Evolutionary conservation across 257 asterid species (phyloP).

Genomic region (Cinchona pubescens): DNA sequence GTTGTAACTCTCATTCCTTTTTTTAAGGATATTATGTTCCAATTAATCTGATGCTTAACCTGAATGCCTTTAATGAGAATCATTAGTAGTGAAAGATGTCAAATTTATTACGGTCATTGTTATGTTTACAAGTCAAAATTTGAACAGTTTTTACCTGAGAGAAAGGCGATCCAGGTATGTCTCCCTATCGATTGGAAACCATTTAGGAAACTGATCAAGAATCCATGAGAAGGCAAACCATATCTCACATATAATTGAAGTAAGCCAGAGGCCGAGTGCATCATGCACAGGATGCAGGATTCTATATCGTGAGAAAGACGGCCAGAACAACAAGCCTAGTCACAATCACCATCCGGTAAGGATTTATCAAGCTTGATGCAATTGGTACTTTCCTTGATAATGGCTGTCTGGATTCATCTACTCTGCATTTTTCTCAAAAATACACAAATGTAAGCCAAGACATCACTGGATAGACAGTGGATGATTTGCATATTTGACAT

Average conservation of each 20-base stretch:
- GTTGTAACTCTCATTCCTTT: not conserved
- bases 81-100: not conserved
- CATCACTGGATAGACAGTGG: too few relatives aligned
- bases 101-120: not conserved
- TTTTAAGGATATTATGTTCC: not conserved
- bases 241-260: conserved; percentile 89
- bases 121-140: not conserved
- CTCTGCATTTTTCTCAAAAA: conserved; percentile 55
- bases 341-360: conserved; percentile 71
- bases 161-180: conserved; percentile 90
- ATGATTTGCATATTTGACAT: too few relatives aligned
- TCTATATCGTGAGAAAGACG: conserved; percentile 76
- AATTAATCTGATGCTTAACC: not conserved
- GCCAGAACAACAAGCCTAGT: conserved; percentile 79
- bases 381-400: conserved; percentile 82
- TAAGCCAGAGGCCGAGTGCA: conserved; percentile 84
- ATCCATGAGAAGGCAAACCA: conserved; percentile 96
- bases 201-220: conserved; percentile 91
- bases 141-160: conserved; percentile 45
- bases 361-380: conserved; percentile 79
- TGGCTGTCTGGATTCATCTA: conserved; percentile 97
- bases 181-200: conserved; percentile 85
- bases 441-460: not conserved
- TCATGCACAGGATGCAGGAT: conserved; percentile 75
- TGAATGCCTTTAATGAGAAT: not conserved